Conservation (phyloP, 2,329 filamentous ascomycete genomes). For the Colletotrichum falcatum region DNA sequence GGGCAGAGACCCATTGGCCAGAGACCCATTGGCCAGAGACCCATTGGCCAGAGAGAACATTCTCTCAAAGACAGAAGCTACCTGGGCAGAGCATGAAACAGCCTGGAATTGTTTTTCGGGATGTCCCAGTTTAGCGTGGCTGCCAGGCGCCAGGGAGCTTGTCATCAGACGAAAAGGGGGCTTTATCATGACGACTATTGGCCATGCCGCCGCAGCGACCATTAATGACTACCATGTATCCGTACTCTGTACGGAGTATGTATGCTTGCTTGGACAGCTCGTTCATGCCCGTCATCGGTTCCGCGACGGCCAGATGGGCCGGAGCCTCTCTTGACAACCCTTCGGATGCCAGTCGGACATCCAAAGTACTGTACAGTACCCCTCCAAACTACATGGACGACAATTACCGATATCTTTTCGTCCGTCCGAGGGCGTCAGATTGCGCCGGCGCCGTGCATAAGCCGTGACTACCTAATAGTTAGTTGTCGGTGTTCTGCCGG, state of each 20-base stretch:
- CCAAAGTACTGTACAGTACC: background rate
- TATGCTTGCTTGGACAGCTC: constrained; percentile 18
- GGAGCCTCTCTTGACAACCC: background rate
- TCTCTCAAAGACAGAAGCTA: constrained; percentile 15
- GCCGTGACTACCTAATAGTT: background rate
- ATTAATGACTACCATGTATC: background rate
- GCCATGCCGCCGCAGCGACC: constrained; percentile 7
- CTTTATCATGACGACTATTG: constrained; percentile 18
- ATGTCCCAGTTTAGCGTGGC: constrained; percentile 32
- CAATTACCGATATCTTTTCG: background rate
- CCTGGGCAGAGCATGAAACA: constrained; percentile 25
- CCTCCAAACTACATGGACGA: background rate
- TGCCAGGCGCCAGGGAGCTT: constrained; percentile 25
- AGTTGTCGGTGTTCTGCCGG: background rate
- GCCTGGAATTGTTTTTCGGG: constrained; percentile 26
- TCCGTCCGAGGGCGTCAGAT: background rate
- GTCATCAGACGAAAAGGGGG: constrained; percentile 35
- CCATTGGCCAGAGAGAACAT: constrained; percentile 20
- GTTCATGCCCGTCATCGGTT: constrained; percentile 2
- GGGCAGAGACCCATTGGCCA: background rate
- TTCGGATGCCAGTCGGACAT: background rate
- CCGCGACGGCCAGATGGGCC: constrained; percentile 8
- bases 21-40: constrained; percentile 23
- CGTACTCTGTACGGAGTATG: no score
- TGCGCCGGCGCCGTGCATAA: constrained; percentile 12